Base-by-base conservation (phyloP, 768 basidiomycete genomes). In the Amanita rimosa region DNA sequence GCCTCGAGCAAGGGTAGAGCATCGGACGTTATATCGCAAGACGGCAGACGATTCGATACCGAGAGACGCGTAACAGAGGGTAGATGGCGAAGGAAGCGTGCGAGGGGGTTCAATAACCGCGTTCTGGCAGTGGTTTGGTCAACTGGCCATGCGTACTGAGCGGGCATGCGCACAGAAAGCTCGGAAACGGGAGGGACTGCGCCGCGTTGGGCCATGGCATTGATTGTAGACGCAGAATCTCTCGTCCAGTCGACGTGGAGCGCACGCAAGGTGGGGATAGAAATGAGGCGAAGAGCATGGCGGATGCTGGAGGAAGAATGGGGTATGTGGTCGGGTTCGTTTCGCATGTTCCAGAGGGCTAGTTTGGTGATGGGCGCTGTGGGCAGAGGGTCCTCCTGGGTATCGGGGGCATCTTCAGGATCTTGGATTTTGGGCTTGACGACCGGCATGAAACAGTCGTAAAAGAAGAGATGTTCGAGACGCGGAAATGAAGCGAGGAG, bases 221-320 rank as follows among this genome's bases (percentile, higher is more conserved):
- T 53, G 42, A 56, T 63, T 37, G 55, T 71, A 65, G 14, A 55
- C 4, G 71, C 64, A 38, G 67, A 64, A 16, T 67, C 67, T 1
- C 53, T 22, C 2, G 64, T 67, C 58, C 64, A 68, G 55, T 74
- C 73, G 42, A 75, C 62, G 41, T 65, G 66, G n/a, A 75, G 58
- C n/a, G 62, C 59, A 11, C 62, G 65, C 16, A 75, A 62, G 2
- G 62, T 60, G 9, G 58, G 55, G 0, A 63, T 70, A 29, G 64
- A 62, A 17, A 63, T 67, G 34, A 74, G 66, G 19, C 55, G 50
- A 36, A 67, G 53, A 6, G 57, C 49, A 44, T 59, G 36, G 46
- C 57, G 6, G 50, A 51, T 39, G 26, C 27, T 16, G 38, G 49
- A 1, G 40, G 27, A 10, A 43, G 26, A 16, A 36, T 16, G 11